phyloP scores from a whole-genome alignment of 2,329 filamentous ascomycete genomes.

The Aspergillaceae sp. region DNA sequence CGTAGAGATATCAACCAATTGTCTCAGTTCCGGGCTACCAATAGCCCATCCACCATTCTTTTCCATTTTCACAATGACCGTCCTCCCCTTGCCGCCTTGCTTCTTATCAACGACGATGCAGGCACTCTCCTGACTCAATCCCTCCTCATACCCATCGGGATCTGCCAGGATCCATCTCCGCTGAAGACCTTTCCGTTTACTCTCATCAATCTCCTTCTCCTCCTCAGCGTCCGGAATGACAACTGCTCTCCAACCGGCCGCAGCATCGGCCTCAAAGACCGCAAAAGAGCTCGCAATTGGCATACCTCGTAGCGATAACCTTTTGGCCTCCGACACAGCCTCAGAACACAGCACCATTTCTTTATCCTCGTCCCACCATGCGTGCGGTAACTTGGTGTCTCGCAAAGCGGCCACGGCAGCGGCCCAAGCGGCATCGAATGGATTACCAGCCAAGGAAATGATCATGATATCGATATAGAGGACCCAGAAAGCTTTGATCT shows the following conservation, averaged over 20 bases:
- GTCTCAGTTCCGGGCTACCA: slow-evolving; percentile 53
- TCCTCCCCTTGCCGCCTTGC: slow-evolving; percentile 39
- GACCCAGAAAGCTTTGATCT: slow-evolving; percentile 82
- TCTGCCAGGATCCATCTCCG: slow-evolving; percentile 69
- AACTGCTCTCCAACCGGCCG: slow-evolving; percentile 30
- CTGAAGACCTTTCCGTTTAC: slow-evolving; percentile 27
- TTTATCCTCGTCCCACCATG: slow-evolving; percentile 74
- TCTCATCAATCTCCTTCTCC: slow-evolving; percentile 36
- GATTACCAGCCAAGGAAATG: slow-evolving; percentile 83
- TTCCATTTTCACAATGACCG: slow-evolving; percentile 59
- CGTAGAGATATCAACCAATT: slow-evolving; percentile 52
- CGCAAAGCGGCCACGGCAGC: slow-evolving; percentile 71
- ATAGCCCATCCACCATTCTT: slow-evolving; percentile 73
- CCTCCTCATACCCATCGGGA: slow-evolving; percentile 84
- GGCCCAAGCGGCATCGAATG: slow-evolving; percentile 85
- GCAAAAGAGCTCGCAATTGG: slow-evolving; percentile 71
- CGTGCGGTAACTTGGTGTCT: slow-evolving; percentile 67
- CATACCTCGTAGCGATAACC: slow-evolving; percentile 54
- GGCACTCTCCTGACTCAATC: slow-evolving; percentile 71
- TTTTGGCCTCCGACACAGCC: slow-evolving; percentile 44
- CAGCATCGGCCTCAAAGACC: slow-evolving; percentile 59
- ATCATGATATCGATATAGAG: slow-evolving; percentile 94
- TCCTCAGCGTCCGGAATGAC: slow-evolving; percentile 27
- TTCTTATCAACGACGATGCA: slow-evolving; percentile 65
- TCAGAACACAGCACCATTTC: slow-evolving; percentile 71